phyloP scores from a whole-genome alignment of 257 asterid genomes.

The Fraxinus quadrangulata region DNA sequence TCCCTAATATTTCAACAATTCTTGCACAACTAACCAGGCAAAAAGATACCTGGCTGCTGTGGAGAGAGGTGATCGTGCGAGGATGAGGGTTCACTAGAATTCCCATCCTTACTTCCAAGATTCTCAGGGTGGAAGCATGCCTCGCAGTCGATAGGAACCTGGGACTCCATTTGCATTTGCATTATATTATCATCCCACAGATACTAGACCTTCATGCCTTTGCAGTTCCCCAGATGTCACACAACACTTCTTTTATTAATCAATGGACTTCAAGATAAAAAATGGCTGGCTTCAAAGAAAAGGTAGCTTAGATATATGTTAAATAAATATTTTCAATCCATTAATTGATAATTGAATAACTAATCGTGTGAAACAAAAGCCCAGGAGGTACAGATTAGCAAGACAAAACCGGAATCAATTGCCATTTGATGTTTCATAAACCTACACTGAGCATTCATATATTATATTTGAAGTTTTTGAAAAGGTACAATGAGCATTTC shows the following conservation, averaged over 20 bases:
- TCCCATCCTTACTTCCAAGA: slow-evolving; percentile 51
- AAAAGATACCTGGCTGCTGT: slow-evolving; percentile 55
- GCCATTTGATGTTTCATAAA: slow-evolving; percentile 20
- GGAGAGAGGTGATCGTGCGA: slow-evolving; percentile 51
- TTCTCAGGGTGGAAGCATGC: slow-evolving; percentile 45
- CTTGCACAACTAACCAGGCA: slow-evolving; percentile 14
- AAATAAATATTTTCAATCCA: slow-evolving; percentile 16
- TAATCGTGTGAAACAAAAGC: not conserved
- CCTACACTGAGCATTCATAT: slow-evolving; percentile 20
- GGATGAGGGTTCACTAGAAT: slow-evolving; percentile 44
- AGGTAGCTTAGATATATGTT: not conserved
- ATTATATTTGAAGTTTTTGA: slow-evolving; percentile 17
- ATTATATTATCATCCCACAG: slow-evolving; percentile 35
- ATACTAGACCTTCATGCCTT: slow-evolving; percentile 33
- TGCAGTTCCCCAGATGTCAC: slow-evolving; percentile 21
- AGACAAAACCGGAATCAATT: slow-evolving; percentile 17
- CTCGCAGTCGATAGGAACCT: slow-evolving; percentile 53
- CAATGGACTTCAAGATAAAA: not conserved
- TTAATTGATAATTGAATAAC: not conserved
- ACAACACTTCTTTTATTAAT: slow-evolving; percentile 20
- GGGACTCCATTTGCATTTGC: slow-evolving; percentile 58
- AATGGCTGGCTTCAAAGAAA: slow-evolving; percentile 29
- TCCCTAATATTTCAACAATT: slow-evolving; percentile 10
- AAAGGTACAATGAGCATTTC: slow-evolving; percentile 18
- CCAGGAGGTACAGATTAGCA: not conserved